Conservation (phyloP, 371 early-diverging fungal species). For the Haplosporangium sp. region DNA sequence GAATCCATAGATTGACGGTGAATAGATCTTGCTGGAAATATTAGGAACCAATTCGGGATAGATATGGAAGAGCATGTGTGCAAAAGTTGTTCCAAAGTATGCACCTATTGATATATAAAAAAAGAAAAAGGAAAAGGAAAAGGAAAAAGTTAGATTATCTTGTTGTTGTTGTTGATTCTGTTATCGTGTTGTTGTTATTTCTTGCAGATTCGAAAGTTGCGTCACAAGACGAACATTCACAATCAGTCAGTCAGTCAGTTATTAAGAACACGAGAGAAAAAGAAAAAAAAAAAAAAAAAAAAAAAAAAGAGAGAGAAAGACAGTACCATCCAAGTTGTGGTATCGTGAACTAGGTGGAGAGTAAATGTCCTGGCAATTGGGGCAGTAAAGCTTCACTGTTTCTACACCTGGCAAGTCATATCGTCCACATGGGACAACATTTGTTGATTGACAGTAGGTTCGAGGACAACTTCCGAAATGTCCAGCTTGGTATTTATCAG, state of each 20-base stretch:
- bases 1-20: conserved; percentile 88
- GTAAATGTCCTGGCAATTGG: conserved; percentile 90
- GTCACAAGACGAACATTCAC: too few relatives aligned
- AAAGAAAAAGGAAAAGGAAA: conserved; percentile 4
- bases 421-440: conserved; percentile 87
- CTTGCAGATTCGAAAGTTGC: too few relatives aligned
- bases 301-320: too few relatives aligned
- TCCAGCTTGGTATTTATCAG: conserved; percentile 77
- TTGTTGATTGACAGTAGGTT: conserved; percentile 79
- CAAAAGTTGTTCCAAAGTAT: conserved; percentile 96
- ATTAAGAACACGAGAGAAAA: background rate
- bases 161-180: too few relatives aligned
- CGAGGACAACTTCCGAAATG: conserved; percentile 91
- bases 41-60: conserved; percentile 82
- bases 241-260: too few relatives aligned
- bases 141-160: too few relatives aligned
- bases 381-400: conserved; percentile 83
- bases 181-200: too few relatives aligned
- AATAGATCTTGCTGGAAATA: conserved; percentile 66
- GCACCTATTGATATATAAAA: conserved; percentile 70
- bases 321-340: conserved; percentile 83
- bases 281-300: background rate
- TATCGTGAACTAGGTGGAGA: conserved; percentile 81
- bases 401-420: conserved; percentile 76
- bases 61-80: conserved; percentile 90